A percentile compares a stretch with the other conserved stretches of the same genome.
Evolutionary conservation across 1,284 basidiomycete species (phyloP).

Genomic region (Malassezia caprae): DNA sequence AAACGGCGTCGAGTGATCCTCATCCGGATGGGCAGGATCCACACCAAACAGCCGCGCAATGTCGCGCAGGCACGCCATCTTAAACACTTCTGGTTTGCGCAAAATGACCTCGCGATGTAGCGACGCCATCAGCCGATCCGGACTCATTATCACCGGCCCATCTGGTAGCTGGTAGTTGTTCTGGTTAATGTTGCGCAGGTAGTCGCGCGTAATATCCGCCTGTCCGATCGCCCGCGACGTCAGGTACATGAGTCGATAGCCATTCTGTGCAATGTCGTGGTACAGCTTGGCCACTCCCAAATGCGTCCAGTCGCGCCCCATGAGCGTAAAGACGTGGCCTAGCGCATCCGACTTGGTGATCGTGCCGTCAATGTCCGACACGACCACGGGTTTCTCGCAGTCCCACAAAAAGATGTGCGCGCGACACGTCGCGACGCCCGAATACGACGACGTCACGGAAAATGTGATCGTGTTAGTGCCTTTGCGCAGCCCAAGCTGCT

Average conservation of each 20-base stretch:
- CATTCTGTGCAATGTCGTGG: slow-evolving; percentile 86
- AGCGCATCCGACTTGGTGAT: slow-evolving; percentile 91
- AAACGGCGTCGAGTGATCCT: slow-evolving; percentile 57
- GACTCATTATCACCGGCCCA: slow-evolving; percentile 98
- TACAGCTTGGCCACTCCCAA: slow-evolving; percentile 95
- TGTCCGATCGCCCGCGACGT: slow-evolving; percentile 96
- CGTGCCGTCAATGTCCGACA: slow-evolving; percentile 97
- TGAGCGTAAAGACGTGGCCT: slow-evolving; percentile 95
- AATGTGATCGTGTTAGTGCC: slow-evolving; percentile 90
- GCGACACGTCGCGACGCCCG: slow-evolving; percentile 68
- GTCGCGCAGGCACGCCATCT: slow-evolving; percentile 97
- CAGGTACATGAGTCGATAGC: slow-evolving; percentile 96
- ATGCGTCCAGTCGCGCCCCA: slow-evolving; percentile 99
- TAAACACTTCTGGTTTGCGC: slow-evolving; percentile 96
- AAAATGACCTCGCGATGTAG: slow-evolving; percentile 61
- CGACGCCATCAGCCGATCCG: slow-evolving; percentile 86
- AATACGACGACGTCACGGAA: slow-evolving; percentile 70
- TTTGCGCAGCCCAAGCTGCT: slow-evolving; percentile 64
- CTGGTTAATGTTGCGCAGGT: slow-evolving; percentile 87
- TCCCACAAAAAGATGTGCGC: slow-evolving; percentile 96
- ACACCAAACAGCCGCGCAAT: slow-evolving; percentile 84
- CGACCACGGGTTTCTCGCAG: slow-evolving; percentile 72
- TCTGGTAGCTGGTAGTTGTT: slow-evolving; percentile 90
- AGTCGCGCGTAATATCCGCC: slow-evolving; percentile 91
- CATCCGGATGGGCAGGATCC: slow-evolving; percentile 16